phyloP scores from a whole-genome alignment of 768 basidiomycete genomes.

The Leccinum obscurum region DNA sequence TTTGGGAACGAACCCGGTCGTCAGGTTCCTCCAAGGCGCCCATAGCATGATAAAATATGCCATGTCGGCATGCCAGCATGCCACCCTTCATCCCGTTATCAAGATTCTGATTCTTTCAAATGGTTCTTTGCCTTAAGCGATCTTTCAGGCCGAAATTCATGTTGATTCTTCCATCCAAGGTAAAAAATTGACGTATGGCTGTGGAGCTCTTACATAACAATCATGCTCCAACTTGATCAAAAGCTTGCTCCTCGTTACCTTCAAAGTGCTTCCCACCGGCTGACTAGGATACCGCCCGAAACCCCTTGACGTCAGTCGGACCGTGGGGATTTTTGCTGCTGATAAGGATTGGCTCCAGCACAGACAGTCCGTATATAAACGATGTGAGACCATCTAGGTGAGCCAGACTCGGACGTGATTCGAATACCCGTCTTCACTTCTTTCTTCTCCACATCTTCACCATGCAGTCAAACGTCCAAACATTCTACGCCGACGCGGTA shows the following conservation, averaged over 20 bases:
- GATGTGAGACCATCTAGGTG: background rate
- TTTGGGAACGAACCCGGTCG: conserved; percentile 4
- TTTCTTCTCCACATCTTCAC: background rate
- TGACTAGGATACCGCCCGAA: conserved; percentile 1
- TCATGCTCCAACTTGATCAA: background rate
- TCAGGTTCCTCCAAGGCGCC: background rate
- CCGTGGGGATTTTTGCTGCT: background rate
- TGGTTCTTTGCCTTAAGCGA: background rate
- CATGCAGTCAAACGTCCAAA: conserved; percentile 30
- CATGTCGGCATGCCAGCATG: background rate
- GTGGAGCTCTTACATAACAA: conserved; percentile 16
- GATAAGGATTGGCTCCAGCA: conserved; percentile 5
- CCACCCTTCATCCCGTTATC: background rate
- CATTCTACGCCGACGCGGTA: conserved; percentile 56
- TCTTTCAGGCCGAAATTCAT: background rate
- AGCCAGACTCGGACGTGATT: conserved; percentile 13
- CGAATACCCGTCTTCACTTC: conserved; percentile 3
- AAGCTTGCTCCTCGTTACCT: conserved; percentile 7
- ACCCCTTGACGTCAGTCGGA: conserved; percentile 34
- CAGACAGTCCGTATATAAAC: conserved; percentile 24
- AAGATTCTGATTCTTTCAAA: background rate
- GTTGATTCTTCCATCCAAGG: conserved; percentile 3
- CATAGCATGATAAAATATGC: background rate
- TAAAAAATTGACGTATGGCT: background rate
- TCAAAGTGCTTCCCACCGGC: conserved; percentile 2